Percentiles rank a stretch among this genome's conserved stretches.
Evolutionary conservation across 2,329 filamentous ascomycete species (phyloP).

Genomic region (Talaromyces sp.): DNA sequence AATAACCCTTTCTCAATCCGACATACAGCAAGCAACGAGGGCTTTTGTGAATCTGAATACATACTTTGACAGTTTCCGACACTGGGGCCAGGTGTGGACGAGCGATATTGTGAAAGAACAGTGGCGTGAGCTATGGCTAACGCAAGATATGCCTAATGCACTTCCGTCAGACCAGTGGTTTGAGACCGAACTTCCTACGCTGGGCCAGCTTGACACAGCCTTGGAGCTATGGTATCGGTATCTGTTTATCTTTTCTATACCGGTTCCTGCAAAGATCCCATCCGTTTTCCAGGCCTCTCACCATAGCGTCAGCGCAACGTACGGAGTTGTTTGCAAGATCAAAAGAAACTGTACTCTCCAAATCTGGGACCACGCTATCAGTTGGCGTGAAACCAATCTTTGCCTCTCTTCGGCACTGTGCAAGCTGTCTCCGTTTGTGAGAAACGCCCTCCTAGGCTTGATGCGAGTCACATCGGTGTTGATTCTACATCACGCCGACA

Average conservation of each 20-base stretch:
- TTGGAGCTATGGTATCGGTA: conserved; percentile 39
- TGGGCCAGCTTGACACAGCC: conserved; percentile 32
- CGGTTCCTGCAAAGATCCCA: conserved; percentile 52
- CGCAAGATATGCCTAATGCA: conserved; percentile 38
- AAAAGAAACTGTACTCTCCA: conserved; percentile 56
- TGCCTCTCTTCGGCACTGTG: conserved; percentile 47
- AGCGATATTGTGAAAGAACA: conserved; percentile 40
- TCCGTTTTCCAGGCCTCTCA: conserved; percentile 61
- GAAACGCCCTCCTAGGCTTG: conserved; percentile 44
- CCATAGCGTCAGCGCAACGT: conserved; percentile 57
- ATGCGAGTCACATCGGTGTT: conserved; percentile 46
- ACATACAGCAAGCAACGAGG: conserved; percentile 44
- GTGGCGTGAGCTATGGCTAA: conserved; percentile 46
- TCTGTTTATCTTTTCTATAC: conserved; percentile 54
- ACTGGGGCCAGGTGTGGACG: conserved; percentile 46
- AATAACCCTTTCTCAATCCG: conserved; percentile 35
- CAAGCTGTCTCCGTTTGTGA: conserved; percentile 46
- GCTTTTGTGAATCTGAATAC: conserved; percentile 46
- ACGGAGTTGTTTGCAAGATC: conserved; percentile 58
- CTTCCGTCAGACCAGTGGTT: conserved; percentile 33
- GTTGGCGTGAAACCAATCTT: conserved; percentile 54
- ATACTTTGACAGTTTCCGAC: conserved; percentile 46
- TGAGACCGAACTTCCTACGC: conserved; percentile 33
- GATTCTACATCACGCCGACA: conserved; percentile 53
- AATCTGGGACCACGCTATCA: conserved; percentile 61